Evolutionary conservation across 805 yeast genomes (phyloP), one percentile per base, ranked within the genome.

Genomic region (Naumovozyma dairenensis): DNA sequence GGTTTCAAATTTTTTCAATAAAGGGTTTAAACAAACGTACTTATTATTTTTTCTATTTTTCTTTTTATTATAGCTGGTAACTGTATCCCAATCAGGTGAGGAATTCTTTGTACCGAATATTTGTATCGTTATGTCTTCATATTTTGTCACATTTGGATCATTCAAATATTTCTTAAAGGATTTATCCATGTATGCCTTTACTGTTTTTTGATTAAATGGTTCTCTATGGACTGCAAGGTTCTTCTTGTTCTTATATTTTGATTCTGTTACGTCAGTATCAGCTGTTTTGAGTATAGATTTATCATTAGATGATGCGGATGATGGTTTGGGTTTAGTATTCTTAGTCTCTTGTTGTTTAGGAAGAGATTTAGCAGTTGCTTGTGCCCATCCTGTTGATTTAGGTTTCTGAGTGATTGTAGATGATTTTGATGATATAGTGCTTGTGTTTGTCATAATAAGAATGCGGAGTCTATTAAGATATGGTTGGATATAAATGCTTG

Each of bases 301-400:
- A 14, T 18, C 8, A 14, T 18, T 15, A 3, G 29, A 15, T 14
- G 29, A 15, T 21, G 21, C 16, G 25, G 17, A 15, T 16, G 19
- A 12, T 5, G 28, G 21, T 14, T 24, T n/a, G 13, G 28, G 10
- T 16, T 29, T 29, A 14, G 7, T 15, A 4, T 29, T 16, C 15
- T 17, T 17, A 5, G 14, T 29, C 15, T n/a, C 25, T 13, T 24
- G 42, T 14, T 39, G 35, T 33, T 40, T 44, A 24, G 53, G 55
- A 31, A 44, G 31, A 10, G 55, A 41, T 32, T 42, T 45, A 13
- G 57, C 50, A 12, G 57, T 57, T 20, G 57, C 57, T 31, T 53
- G 57, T 1, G 56, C 59, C 59, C 59, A 53, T 3, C 56, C 56
- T 9, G 56, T 48, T 29, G 51, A 38, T 36, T 46, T 50, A 21